These are phyloP conservation scores for Sorghum bicolor DNA, from an alignment of 176 grass and related monocot species.

Conservation along the genomic window DNA sequence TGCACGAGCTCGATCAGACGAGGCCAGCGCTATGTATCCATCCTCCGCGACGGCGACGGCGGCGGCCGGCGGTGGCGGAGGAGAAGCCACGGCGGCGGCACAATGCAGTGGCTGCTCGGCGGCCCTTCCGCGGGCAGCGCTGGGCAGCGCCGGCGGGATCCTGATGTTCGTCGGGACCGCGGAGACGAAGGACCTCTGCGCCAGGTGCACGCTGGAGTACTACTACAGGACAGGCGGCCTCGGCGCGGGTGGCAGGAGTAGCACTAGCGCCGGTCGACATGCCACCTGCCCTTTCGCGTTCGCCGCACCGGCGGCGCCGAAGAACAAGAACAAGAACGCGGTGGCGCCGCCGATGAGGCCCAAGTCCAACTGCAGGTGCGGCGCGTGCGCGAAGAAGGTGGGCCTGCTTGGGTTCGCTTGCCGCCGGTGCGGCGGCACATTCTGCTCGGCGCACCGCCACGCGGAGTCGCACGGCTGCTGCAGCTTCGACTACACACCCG, in stretches of 20 bases:
- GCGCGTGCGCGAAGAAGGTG: constrained; percentile 41
- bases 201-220: not conserved
- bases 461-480: not conserved
- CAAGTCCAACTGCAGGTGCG: constrained; percentile 32
- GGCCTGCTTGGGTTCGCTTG: constrained; percentile 46
- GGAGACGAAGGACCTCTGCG: not conserved
- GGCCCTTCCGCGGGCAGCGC: not conserved
- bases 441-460: constrained; percentile 43
- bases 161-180: not conserved
- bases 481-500: not conserved
- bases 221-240: not conserved
- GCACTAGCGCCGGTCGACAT: too few relatives aligned
- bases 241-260: not conserved
- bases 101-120: not conserved
- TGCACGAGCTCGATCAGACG: too few relatives aligned
- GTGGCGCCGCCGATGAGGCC: too few relatives aligned
- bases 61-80: too few relatives aligned
- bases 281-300: too few relatives aligned
- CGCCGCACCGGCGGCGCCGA: too few relatives aligned
- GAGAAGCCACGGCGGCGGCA: too few relatives aligned
- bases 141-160: not conserved
- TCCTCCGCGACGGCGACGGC: not conserved
- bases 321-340: too few relatives aligned
- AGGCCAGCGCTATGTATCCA: too few relatives aligned
- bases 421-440: constrained; percentile 46